Evolutionary conservation across 164 flowering plant genomes (phyloP), one percentile per base, ranked within the genome.

Genomic region (Buxus sempervirens): DNA sequence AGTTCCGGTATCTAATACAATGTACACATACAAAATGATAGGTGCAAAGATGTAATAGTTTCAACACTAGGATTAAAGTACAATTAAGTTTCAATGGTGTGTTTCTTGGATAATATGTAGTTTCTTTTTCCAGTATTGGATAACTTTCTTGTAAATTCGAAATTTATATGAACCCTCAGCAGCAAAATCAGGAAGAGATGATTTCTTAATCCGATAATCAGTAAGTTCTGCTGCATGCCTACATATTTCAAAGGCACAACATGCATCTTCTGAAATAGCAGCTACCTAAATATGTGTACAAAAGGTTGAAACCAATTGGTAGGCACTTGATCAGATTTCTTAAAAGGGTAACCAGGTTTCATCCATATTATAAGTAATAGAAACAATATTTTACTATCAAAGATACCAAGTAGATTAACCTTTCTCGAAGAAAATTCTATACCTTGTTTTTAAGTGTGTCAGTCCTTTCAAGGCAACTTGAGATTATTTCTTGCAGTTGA

Each of bases 181-280:
- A 72, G 71, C 69, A 74, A 81, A 64, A 67, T 72, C 72, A 42
- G 70, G 48, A 65, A 26, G 27, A 23, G 78, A 66, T 64, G 66
- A 77, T 41, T 77, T 84, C 83, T 89, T 88, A 54, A 79, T 60
- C 56, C 76, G 87, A 74, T 83, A 90, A 79, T 95, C 97, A 62
- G 90, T 80, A 64, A 92, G 79, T 80, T 95, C 99, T 54, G 99
- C 98, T 28, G 97, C 97, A 72, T 98, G 94, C 67, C 96, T 86
- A 75, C 97, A 92, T 55, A 95, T 90, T 82, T 95, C 98, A 49
- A 92, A 64, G 62, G 94, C 97, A 78, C 98, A 91, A 48, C 96
- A 93, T 65, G 97, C 97, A 86, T 95, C 98, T 64, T 97, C 98
- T 58, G 97, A 95, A 65, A 95, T 82, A 62, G 98, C 98, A 60